Evolutionary conservation across 2,329 filamentous ascomycete genomes (phyloP).

Genomic region (Aureobasidium sp.): DNA sequence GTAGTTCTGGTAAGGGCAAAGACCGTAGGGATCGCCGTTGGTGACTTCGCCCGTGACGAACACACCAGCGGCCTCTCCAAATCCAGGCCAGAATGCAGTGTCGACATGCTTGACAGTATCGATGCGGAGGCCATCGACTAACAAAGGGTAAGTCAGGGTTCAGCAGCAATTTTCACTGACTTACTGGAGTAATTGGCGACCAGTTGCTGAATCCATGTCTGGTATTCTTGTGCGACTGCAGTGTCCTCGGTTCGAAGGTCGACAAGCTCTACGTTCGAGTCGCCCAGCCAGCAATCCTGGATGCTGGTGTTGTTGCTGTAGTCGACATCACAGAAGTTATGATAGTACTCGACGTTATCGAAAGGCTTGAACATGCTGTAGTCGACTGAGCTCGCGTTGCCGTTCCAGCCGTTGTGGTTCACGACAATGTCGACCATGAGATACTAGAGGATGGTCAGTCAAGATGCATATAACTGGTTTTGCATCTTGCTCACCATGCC

Average conservation of each 20-base stretch:
- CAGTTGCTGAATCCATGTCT: constrained; percentile 53
- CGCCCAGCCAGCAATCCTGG: constrained; percentile 48
- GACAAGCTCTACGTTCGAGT: constrained; percentile 51
- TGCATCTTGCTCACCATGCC: constrained; percentile 27
- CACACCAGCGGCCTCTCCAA: constrained; percentile 31
- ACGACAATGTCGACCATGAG: constrained; percentile 34
- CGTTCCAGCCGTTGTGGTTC: constrained; percentile 33
- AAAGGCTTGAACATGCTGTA: constrained; percentile 35
- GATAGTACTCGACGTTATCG: constrained; percentile 36
- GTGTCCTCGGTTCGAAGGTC: constrained; percentile 53
- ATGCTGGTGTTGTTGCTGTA: constrained; percentile 41
- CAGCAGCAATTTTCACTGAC: neutral
- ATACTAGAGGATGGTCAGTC: constrained; percentile 22
- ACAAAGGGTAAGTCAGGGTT: neutral
- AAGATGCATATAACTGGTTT: neutral
- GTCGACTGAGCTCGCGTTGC: constrained; percentile 24
- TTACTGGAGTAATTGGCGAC: constrained; percentile 50
- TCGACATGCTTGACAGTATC: constrained; percentile 44
- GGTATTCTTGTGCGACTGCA: constrained; percentile 44
- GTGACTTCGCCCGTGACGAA: constrained; percentile 44
- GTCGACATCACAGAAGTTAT: constrained; percentile 51
- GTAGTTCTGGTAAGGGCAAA: constrained; percentile 39
- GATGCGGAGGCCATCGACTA: constrained; percentile 47
- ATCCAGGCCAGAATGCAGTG: constrained; percentile 35
- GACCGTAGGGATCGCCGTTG: constrained; percentile 31